These are phyloP conservation scores for Microcos paniculata DNA, from an alignment of 345 rosid genomes.

Conservation along the genomic window DNA sequence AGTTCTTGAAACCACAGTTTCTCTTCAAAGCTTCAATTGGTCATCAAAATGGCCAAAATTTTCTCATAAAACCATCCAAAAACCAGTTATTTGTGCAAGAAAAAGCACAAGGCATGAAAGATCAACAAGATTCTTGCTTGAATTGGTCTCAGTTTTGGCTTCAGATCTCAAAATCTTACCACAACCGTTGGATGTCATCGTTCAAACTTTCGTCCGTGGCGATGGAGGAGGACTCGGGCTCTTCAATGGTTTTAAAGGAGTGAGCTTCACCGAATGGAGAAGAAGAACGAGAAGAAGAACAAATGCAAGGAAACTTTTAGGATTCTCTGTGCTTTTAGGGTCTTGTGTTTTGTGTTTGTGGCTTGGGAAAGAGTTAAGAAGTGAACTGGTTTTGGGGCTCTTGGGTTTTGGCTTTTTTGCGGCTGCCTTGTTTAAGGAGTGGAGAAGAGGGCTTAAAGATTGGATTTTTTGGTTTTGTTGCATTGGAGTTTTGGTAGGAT, in stretches of 20 bases:
- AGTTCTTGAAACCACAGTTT: neutral
- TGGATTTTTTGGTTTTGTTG: conserved; percentile 36
- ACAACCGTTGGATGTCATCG: conserved; percentile 38
- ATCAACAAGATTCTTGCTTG: conserved; percentile 25
- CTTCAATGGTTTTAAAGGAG: conserved; percentile 38
- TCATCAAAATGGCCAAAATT: conserved; percentile 16
- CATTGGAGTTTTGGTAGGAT: conserved; percentile 31
- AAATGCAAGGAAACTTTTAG: conserved; percentile 15
- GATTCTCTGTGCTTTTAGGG: conserved; percentile 22
- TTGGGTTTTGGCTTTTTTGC: conserved; percentile 30
- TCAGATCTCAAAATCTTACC: conserved; percentile 43
- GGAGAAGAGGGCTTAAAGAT: conserved; percentile 28
- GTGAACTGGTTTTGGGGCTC: conserved; percentile 24
- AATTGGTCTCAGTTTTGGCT: conserved; percentile 33
- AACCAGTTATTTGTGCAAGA: conserved; percentile 31
- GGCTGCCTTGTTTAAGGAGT: conserved; percentile 15
- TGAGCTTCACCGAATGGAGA: conserved; percentile 38
- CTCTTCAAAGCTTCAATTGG: neutral
- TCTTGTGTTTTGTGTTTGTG: conserved; percentile 28
- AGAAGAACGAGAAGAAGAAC: conserved; percentile 21
- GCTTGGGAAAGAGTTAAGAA: conserved; percentile 31
- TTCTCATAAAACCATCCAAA: conserved; percentile 21
- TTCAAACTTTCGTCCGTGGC: conserved; percentile 30
- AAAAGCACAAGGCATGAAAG: conserved; percentile 36
- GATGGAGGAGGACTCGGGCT: conserved; percentile 33